Conservation (phyloP, 176 grass and related monocot genomes). For the Aegilops bicornis region DNA sequence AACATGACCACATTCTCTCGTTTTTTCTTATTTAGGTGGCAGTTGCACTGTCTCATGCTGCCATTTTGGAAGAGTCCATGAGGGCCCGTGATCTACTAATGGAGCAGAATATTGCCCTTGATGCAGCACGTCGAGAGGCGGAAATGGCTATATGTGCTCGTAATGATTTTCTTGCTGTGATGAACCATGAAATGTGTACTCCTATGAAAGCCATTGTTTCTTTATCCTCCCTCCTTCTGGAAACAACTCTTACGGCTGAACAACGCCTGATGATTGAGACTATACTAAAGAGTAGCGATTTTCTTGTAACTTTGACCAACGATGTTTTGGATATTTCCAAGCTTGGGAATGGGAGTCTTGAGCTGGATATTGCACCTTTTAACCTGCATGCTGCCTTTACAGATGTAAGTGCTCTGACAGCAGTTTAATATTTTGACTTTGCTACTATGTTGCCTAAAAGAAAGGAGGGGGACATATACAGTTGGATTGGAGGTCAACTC, state of each 20-base stretch:
- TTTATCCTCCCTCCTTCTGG: constrained; percentile 78
- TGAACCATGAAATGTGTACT: constrained; percentile 94
- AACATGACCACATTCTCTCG: not conserved
- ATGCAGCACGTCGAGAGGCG: constrained; percentile 67
- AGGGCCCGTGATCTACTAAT: constrained; percentile 73
- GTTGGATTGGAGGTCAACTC: constrained; percentile 29
- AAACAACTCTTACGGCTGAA: constrained; percentile 79
- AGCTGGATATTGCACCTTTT: constrained; percentile 43
- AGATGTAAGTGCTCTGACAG: constrained; percentile 48
- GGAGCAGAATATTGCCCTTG: constrained; percentile 92
- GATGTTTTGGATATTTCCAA: constrained; percentile 84
- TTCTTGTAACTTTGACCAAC: constrained; percentile 77
- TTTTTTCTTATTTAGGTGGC: constrained; percentile 65
- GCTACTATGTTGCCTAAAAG: constrained; percentile 4
- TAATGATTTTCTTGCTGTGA: constrained; percentile 89
- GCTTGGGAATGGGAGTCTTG: constrained; percentile 71
- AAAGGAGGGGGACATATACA: not conserved
- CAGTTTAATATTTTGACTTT: constrained; percentile 23
- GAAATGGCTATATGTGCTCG: constrained; percentile 90
- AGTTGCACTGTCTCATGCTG: constrained; percentile 92
- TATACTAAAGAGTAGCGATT: constrained; percentile 72
- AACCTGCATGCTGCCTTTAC: constrained; percentile 39
- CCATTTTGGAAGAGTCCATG: constrained; percentile 96
- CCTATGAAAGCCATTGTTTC: constrained; percentile 80
- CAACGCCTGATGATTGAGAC: constrained; percentile 89